phyloP scores from a whole-genome alignment of 805 yeast genomes.

The Kodamaea leandrae region DNA sequence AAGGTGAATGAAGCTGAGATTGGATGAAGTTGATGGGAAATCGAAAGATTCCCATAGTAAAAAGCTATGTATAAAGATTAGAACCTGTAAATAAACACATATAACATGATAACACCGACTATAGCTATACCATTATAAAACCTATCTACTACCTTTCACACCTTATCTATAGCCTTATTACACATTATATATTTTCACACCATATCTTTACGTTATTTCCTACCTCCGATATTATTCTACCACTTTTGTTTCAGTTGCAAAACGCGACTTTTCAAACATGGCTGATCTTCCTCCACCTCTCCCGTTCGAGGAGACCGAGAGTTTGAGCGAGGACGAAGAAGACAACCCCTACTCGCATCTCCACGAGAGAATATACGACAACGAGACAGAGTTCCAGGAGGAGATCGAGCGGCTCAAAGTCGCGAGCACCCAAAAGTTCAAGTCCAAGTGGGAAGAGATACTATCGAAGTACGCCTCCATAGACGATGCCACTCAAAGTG shows the following conservation, averaged over 20 bases:
- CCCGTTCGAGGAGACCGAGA: slow-evolving; percentile 7
- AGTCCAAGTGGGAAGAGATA: slow-evolving; percentile 48
- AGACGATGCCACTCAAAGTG: slow-evolving; percentile 54
- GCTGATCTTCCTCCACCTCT: not conserved
- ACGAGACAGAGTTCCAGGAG: slow-evolving; percentile 20
- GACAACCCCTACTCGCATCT: slow-evolving; percentile 5
- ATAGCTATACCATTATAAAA: no score
- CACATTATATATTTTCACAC: no score
- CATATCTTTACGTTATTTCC: no score
- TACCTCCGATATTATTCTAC: no score
- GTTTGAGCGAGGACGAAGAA: slow-evolving; percentile 8
- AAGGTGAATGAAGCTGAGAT: no score
- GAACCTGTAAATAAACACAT: no score
- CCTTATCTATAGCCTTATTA: no score
- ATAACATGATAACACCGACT: no score
- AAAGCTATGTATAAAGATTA: no score
- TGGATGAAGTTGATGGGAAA: no score
- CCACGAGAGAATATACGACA: slow-evolving; percentile 7
- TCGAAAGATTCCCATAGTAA: no score
- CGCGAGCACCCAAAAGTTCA: slow-evolving; percentile 28
- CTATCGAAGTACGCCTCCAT: slow-evolving; percentile 50
- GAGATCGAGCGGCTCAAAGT: slow-evolving; percentile 26
- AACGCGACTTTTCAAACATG: slow-evolving; percentile 3
- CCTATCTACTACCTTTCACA: not conserved
- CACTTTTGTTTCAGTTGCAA: not conserved